Conservation (phyloP, 306 rosid species). For the Glycine latifolia region DNA sequence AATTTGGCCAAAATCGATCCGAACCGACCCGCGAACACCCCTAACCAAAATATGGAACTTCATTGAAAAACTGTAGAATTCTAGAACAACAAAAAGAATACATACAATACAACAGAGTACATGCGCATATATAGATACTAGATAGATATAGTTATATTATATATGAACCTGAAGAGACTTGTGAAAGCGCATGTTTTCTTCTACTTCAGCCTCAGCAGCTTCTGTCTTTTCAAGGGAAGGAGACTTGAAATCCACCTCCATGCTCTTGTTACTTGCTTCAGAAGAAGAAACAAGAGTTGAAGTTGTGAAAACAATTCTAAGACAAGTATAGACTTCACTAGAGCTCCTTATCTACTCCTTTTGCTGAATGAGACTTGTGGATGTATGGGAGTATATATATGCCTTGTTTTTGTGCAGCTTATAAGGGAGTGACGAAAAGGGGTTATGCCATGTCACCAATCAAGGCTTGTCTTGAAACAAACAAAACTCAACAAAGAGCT, state of each 20-base stretch:
- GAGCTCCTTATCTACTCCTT: constrained; percentile 40
- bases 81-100: not conserved
- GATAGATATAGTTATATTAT: not conserved
- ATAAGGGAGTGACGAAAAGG: not conserved
- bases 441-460: constrained; percentile 35
- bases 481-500: constrained; percentile 48
- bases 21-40: too few species aligned
- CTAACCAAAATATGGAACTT: not conserved
- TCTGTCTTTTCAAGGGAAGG: constrained; percentile 53
- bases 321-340: constrained; percentile 22
- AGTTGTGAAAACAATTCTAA: constrained; percentile 6
- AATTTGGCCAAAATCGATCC: too few species aligned
- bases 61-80: not conserved
- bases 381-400: constrained; percentile 11
- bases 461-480: constrained; percentile 47
- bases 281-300: constrained; percentile 24
- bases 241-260: constrained; percentile 57
- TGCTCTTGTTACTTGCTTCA: constrained; percentile 36
- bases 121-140: not conserved
- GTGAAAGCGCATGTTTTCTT: constrained; percentile 56
- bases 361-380: constrained; percentile 33
- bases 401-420: constrained; percentile 40
- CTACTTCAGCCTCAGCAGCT: constrained; percentile 41
- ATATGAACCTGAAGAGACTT: constrained; percentile 74
- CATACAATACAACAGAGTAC: not conserved